Evolutionary conservation across 768 basidiomycete genomes (phyloP), one percentile per base, ranked within the genome.

Genomic region (Amyloporia xantha): DNA sequence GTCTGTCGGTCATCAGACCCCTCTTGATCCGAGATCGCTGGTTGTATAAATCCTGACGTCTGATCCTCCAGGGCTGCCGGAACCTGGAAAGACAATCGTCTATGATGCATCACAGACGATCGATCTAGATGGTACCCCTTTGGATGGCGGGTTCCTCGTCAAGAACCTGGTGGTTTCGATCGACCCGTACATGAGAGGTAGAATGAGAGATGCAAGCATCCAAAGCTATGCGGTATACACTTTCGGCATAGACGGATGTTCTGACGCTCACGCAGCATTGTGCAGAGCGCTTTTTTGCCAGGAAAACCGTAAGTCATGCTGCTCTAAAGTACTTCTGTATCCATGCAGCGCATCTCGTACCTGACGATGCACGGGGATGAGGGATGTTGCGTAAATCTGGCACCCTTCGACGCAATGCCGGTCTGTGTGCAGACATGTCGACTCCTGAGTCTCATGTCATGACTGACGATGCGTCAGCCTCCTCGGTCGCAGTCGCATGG

Each of bases 81-180:
- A 55, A 23, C 62, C 63, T n/a, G 63, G 62, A 3, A 59, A 61
- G 53, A 64, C 63, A 10, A 57, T 52, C 12, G 47, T 57, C 11
- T 57, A 62, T 44, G 63, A 62, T 30, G 57, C 48, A 20, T 56
- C 59, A 20, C 23, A 60, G 50, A 60, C 54, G 3, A 64, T 66
- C 24, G 65, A 66, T 45, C 48, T 58, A 9, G 63, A 65, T 17
- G 59, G 44, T 25, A 55, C 47, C 9, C 51, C 57, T 4, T 52
- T 64, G 9, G 53, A 61, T 27, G 64, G 64, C 35, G 64, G 65
- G 1, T 55, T 60, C 47, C 55, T 65, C 37, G 49, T 62, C 26
- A 63, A 66, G 54, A 50, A 46, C 13, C 55, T 66, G n/a, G 52
- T 53, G 1, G 46, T 63, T 27, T 57, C 57, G 7, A 51, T 57